Evolutionary conservation across 1,284 basidiomycete genomes (phyloP), one percentile per base, ranked within the genome.

Genomic region (Xerocomus tenax): DNA sequence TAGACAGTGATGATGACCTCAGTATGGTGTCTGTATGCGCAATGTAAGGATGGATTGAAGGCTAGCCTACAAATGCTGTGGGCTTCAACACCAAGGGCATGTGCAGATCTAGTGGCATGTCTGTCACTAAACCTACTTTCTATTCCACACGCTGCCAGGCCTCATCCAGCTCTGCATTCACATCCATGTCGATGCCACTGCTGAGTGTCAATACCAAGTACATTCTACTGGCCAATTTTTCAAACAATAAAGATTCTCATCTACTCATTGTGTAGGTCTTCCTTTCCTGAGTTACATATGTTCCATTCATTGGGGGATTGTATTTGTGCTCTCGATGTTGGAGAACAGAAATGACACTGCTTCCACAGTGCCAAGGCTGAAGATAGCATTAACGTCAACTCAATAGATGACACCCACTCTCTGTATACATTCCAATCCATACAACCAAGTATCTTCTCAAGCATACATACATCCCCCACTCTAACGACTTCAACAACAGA

Each of bases 301-400:
- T 98, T 98, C 78, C 91, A 92, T 56, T 75, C 79, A 13, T 80
- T 98, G 21, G 96, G 98, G 63, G 91, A 99, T 62, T 79, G 82
- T 13, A 73, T 98, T 10, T 82, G 93, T 8, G 76, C 83, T 0
- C 76, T 78, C 25, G 94, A 98, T 46, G 82, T 82, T 1, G 87
- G 94, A 52, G 90, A 93, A 61, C 81, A 82, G 66, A 87, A 88
- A 62, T 75, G 86, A 38, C 86, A 86, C 56, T 78, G 81, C 30
- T 67, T 85, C 36, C 78, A 80, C 2, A 84, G 88, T 57, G 83
- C 82, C 6, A 87, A 90, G 64, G 77, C 78, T 4, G 84, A 83
- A 58, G 83, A 81, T 8, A 85, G 84, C n/a, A 75, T 86, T 8
- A 79, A 81, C 45, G 76, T 82, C 34, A 74, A 80, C 8, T 82